These are phyloP conservation scores for Epichloe gansuensis DNA, from an alignment of 2,329 filamentous ascomycete species.

Conservation along the genomic window DNA sequence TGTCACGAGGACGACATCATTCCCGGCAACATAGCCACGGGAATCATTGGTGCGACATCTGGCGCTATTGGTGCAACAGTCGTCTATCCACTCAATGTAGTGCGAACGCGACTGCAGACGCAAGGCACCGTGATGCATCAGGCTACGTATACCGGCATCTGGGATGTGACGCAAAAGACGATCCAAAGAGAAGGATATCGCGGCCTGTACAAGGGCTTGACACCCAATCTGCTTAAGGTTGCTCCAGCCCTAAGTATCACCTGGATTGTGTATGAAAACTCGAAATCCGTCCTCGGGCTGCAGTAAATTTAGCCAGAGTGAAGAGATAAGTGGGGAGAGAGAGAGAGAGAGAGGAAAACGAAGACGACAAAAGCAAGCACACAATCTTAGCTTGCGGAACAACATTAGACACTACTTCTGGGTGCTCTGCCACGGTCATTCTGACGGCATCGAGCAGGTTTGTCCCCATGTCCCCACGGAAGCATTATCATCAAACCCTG, in stretches of 20 bases:
- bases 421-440: too few relatives aligned
- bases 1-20: slow-evolving; percentile 74
- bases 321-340: neutral
- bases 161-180: slow-evolving; percentile 78
- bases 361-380: too few relatives aligned
- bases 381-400: too few relatives aligned
- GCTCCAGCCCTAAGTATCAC: slow-evolving; percentile 92
- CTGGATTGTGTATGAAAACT: slow-evolving; percentile 86
- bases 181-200: slow-evolving; percentile 68
- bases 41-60: slow-evolving; percentile 78
- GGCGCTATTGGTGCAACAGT: slow-evolving; percentile 86
- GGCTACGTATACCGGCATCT: slow-evolving; percentile 78
- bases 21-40: slow-evolving; percentile 72
- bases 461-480: neutral
- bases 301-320: slow-evolving; percentile 17
- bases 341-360: neutral
- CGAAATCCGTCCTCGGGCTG: slow-evolving; percentile 56
- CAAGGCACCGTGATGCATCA: slow-evolving; percentile 90
- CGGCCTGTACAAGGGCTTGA: slow-evolving; percentile 88
- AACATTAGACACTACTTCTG: too few relatives aligned
- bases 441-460: too few relatives aligned
- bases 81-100: slow-evolving; percentile 88
- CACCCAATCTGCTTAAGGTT: slow-evolving; percentile 91
- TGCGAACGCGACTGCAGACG: slow-evolving; percentile 82
- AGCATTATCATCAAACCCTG: neutral